Conservation (phyloP, 2,329 filamentous ascomycete species). For the Colletotrichum sp. region DNA sequence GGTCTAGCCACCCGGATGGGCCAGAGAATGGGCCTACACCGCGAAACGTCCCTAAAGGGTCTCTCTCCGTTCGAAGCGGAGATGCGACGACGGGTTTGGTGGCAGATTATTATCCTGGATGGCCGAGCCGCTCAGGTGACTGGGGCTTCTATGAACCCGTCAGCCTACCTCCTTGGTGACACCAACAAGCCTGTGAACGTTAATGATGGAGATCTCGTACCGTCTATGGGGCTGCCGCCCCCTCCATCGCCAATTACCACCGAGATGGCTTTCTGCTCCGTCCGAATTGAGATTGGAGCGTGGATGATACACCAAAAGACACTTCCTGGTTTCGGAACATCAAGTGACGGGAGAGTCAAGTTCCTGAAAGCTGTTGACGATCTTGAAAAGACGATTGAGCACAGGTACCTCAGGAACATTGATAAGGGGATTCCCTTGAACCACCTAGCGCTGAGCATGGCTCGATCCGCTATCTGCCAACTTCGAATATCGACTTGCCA, state of each 20-base stretch:
- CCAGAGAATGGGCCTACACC: slow-evolving; percentile 70
- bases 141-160: slow-evolving; percentile 48
- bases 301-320: slow-evolving; percentile 6
- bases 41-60: slow-evolving; percentile 61
- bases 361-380: background rate
- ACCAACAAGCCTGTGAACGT: slow-evolving; percentile 62
- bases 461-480: background rate
- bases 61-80: slow-evolving; percentile 68
- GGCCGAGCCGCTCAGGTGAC: slow-evolving; percentile 49
- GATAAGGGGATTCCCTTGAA: background rate
- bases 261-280: slow-evolving; percentile 9
- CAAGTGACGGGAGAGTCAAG: background rate
- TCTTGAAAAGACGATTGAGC: background rate
- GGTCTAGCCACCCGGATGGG: slow-evolving; percentile 67
- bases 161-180: slow-evolving; percentile 35
- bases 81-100: slow-evolving; percentile 71
- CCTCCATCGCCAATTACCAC: slow-evolving; percentile 29
- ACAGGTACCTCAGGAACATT: background rate
- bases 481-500: background rate
- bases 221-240: slow-evolving; percentile 40
- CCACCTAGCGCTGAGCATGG: background rate
- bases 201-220: slow-evolving; percentile 63
- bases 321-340: background rate
- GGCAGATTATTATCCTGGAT: slow-evolving; percentile 66
- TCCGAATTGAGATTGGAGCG: background rate